Conservation (phyloP, 768 basidiomycete species). For the Collybiopsis confluens region DNA sequence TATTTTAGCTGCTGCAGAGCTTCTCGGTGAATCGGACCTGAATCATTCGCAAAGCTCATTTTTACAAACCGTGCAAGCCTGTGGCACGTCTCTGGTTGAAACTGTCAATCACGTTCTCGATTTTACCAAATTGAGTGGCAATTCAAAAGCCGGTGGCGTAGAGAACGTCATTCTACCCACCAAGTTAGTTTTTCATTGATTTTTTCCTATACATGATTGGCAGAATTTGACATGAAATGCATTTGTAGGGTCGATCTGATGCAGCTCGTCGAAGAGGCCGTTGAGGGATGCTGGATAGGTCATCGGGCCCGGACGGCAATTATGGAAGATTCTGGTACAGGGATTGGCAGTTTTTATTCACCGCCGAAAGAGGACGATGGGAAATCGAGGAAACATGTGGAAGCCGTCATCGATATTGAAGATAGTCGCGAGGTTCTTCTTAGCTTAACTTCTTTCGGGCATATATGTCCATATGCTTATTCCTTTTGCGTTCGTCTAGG, state of each 20-base stretch:
- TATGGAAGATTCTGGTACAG: conserved; percentile 52
- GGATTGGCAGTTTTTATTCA: conserved; percentile 90
- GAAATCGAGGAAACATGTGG: conserved; percentile 53
- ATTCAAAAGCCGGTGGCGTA: conserved; percentile 71
- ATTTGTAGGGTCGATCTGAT: conserved; percentile 60
- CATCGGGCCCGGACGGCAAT: conserved; percentile 75
- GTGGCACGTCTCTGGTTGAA: conserved; percentile 92
- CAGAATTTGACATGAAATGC: not conserved
- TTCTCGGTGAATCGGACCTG: conserved; percentile 81
- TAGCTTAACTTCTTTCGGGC: not conserved
- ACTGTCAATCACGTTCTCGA: conserved; percentile 96
- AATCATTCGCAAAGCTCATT: conserved; percentile 81
- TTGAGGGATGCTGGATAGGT: conserved; percentile 94
- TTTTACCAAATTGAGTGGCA: conserved; percentile 92
- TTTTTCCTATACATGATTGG: conserved; percentile 18
- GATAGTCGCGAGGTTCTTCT: conserved; percentile 56
- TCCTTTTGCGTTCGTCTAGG: conserved; percentile 36
- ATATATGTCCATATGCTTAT: not conserved
- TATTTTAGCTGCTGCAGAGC: conserved; percentile 87
- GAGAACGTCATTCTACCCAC: conserved; percentile 70
- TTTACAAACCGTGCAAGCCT: conserved; percentile 90
- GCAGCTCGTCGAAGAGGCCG: conserved; percentile 82
- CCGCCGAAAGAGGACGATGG: conserved; percentile 61
- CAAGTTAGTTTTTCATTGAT: conserved; percentile 39
- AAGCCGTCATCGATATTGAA: conserved; percentile 86